Base-by-base conservation (phyloP, 257 asterid genomes). In the Forsythia viridissima region DNA sequence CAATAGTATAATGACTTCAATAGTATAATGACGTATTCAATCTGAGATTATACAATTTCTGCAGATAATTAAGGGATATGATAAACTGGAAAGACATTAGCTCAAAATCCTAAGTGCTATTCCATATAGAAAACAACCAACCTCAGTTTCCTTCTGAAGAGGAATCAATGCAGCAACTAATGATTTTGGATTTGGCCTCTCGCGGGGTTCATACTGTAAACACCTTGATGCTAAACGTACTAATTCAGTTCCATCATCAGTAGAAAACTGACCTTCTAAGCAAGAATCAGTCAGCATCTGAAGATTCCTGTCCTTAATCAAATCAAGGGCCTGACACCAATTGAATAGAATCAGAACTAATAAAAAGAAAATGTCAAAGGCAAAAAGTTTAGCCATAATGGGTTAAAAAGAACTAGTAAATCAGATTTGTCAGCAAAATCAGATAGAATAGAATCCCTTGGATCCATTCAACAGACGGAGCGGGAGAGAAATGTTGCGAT, bases 271-370 rank as follows among this genome's bases (percentile, higher is more conserved):
- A 41, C 96, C 93, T 86, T 91, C 96, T 86, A 91, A 87, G 86
- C 96, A 91, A 76, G 96, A 91, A 85, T 91, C 96, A 20, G 93
- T 91, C 30, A 91, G 79, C 96, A 91, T 91, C 71, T 91, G 96
- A 77, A 91, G 90, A 81, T 91, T 91, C 76, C 92, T 88, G 79
- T 89, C 91, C 90, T 80, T 91, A 65, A 91, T 91, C 87, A 91
- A 84, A 89, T 91, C 96, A 80, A 91, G 92, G 80, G 96, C 96
- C 92, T 91, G 92, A 80, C 76, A 82, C 75, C 68, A 81, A 69
- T 66, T 61, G 70, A 40, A 51, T 52, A 63, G 21, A 81, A 71
- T 63, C 70, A 63, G 70, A 30, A 63, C 40, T 21, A 63, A 30
- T 30, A 30, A 63, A 9, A 63, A 63, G 39, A 63, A 30, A 59